Conservation (phyloP, 1,139 yeast genomes). For the Lodderomyces pseudojiufengensis region DNA sequence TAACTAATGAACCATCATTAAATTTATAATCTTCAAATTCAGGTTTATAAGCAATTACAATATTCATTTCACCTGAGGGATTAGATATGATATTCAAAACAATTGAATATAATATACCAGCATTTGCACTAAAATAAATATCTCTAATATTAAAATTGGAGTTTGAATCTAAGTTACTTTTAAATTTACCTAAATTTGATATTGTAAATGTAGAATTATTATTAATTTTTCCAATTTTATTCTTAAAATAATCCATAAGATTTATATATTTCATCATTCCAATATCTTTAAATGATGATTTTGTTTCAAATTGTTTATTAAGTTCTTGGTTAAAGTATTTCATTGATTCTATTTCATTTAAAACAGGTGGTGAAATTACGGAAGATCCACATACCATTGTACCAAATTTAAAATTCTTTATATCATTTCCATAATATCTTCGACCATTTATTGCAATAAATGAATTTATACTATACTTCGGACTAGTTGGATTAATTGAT, state of each 20-base stretch:
- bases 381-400: constrained; percentile 19
- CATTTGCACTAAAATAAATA: constrained; percentile 20
- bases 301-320: constrained; percentile 12
- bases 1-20: no score
- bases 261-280: constrained; percentile 16
- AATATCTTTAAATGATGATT: constrained; percentile 14
- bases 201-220: constrained; percentile 17
- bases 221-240: constrained; percentile 11
- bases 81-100: constrained; percentile 20
- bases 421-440: constrained; percentile 20
- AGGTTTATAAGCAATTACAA: constrained; percentile 19
- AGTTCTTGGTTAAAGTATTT: constrained; percentile 15
- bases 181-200: constrained; percentile 21
- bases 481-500: constrained; percentile 8
- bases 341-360: constrained; percentile 12
- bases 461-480: constrained; percentile 14
- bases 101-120: constrained; percentile 20
- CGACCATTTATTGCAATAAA: constrained; percentile 27
- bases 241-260: constrained; percentile 13
- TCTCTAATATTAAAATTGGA: constrained; percentile 14
- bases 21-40: constrained; percentile 12
- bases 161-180: constrained; percentile 8
- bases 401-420: constrained; percentile 18
- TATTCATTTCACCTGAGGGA: constrained; percentile 17
- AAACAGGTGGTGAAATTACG: constrained; percentile 13